Evolutionary conservation across 164 flowering plant species (phyloP).

Genomic region (Protea cynaroides): DNA sequence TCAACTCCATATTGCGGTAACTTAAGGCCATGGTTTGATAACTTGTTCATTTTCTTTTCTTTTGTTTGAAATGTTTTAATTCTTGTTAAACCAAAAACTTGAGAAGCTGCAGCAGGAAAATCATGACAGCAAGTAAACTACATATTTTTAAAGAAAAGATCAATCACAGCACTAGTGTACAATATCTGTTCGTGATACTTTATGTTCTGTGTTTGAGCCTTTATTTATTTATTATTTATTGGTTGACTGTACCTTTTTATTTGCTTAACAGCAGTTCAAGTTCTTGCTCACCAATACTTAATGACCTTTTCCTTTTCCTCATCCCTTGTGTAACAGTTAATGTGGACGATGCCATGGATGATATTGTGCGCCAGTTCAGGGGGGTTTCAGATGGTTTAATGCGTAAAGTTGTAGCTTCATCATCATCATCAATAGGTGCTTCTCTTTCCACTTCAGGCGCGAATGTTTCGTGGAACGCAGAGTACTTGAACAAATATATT

Average conservation of each 20-base stretch:
- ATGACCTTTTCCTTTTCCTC: not conserved
- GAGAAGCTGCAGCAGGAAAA: too few species aligned
- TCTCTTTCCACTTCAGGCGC: constrained; percentile 25
- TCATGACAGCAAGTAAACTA: too few species aligned
- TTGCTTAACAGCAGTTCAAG: not conserved
- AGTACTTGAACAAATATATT: constrained; percentile 31
- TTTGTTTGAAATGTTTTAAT: too few species aligned
- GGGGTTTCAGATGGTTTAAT: constrained; percentile 88
- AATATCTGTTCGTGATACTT: too few species aligned
- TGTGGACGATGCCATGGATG: constrained; percentile 98
- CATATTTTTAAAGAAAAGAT: too few species aligned
- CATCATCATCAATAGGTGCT: constrained; percentile 28
- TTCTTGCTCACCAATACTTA: constrained; percentile 2
- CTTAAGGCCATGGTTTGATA: too few species aligned
- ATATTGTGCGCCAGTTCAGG: constrained; percentile 87
- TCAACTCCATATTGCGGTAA: too few species aligned
- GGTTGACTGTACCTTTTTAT: not conserved
- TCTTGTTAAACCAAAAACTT: too few species aligned
- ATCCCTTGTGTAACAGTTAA: constrained; percentile 48
- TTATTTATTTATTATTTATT: too few species aligned
- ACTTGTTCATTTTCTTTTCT: too few species aligned
- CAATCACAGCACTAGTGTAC: too few species aligned
- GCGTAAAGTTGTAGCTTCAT: constrained; percentile 67
- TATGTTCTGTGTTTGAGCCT: too few species aligned
- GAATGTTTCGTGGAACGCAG: constrained; percentile 49